Evolutionary conservation across 2,329 filamentous ascomycete genomes (phyloP), one percentile per base, ranked within the genome.

Genomic region (Aspergillus sergii): DNA sequence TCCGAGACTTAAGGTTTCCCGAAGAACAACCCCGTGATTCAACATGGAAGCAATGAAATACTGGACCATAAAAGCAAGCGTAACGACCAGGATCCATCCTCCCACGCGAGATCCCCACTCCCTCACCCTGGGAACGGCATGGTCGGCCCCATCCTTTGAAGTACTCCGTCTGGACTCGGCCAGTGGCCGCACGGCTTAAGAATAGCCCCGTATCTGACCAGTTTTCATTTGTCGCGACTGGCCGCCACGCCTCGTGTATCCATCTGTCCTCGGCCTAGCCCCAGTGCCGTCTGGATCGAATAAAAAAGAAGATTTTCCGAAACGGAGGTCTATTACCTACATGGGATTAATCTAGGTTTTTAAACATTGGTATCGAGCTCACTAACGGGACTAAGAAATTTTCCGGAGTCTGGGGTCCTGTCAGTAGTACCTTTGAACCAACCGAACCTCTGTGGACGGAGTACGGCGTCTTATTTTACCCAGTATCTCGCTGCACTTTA

Each of bases 21-120:
- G 48, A 51, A 32, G 34, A n/a, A 21, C 48, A 51, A 51, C 28
- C 48, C 48, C 48, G 48, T 51, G 48, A 51, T 51, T 51, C 26
- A 28, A 51, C 7, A 30, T 32, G 46, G 26, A 51, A 11, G 23
- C 46, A 19, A 28, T 26, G 9, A 26, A 50, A 30, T 51, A 32
- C 30, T 51, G 28, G 32, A 55, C 51, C 32, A 55, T 36, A 55
- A 36, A 39, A 55, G 34, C 36, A 55, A 39, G 34, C 36, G 21
- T 55, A 55, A 36, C 34, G 34, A 55, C 51, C n/a, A 39, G 51
- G 51, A 55, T 55, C 51, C 51, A 55, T 55, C 21, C 51, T 55
- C 51, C 51, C 51, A 55, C 51, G 51, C 51, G 51, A 55, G 51
- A 55, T 55, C 51, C 32, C 51, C 51, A 55, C 51, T 55, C 19